Base-by-base conservation (phyloP, 306 rosid genomes). In the Dalbergia cultrata region DNA sequence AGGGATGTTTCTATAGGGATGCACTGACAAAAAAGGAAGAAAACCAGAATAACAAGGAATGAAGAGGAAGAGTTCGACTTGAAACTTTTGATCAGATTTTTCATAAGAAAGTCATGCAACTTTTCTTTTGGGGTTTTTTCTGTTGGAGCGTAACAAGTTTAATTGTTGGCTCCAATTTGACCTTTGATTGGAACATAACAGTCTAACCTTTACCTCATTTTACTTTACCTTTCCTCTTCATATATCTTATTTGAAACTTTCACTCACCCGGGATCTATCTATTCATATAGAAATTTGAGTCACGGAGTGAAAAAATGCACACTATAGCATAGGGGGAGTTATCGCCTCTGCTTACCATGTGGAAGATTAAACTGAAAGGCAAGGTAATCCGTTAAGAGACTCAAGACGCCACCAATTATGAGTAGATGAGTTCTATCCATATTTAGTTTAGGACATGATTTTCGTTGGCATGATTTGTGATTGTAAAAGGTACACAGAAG, bases 361-460 rank as follows among this genome's bases (percentile, higher is more conserved):
- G 45, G 41, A 52, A 41, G 61, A 13, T 56, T 43, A 33, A 54
- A 72, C 3, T 72, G 11, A 22, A 66, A 56, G 41, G 63, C 43
- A 50, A 59, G 72, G 74, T 63, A 62, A 34, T 37, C 7, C 41
- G 26, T 67, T 13, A 65, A 77, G 81, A 71, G 39, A 39, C 72
- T 41, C 56, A 67, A 19, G n/a, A 66, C 26, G 7, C n/a, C 80
- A 43, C 35, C 52, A 10, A 50, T 53, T 35, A 41, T 57, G 44
- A 49, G 44, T 79, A 68, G 77, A 74, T 67, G 33, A 74, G 45
- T 59, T 79, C 41, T 18, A 49, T 67, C 21, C 45, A 3, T 74
- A 73, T 68, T 67, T 79, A 84, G 84, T 41, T 68, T 79, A 84
- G 78, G 75, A 61, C 74, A 35, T 64, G 69, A 43, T 76, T 72